These are phyloP conservation scores for Wickerhamomyces strasburgensis DNA, from an alignment of 805 yeast species.

Conservation along the genomic window DNA sequence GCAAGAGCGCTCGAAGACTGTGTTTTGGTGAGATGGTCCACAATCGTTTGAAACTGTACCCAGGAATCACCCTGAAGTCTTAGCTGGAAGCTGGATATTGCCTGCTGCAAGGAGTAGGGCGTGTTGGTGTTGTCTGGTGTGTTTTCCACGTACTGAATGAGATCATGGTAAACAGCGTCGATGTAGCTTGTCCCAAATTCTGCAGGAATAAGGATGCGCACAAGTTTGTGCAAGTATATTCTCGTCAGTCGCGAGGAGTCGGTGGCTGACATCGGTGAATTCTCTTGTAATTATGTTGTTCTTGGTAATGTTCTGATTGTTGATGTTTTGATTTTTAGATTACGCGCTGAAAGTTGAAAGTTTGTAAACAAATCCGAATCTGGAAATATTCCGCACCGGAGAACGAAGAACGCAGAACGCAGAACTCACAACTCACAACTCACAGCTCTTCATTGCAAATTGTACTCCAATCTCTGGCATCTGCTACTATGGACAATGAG, in stretches of 20 bases:
- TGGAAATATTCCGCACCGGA: too few relatives aligned
- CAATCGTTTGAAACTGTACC: slow-evolving; percentile 6
- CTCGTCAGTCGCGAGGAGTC: slow-evolving; percentile 1
- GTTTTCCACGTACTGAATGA: slow-evolving; percentile 18
- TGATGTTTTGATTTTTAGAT: too few relatives aligned
- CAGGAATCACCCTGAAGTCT: background rate
- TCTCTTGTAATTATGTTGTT: too few relatives aligned
- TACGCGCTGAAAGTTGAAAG: too few relatives aligned
- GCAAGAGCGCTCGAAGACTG: slow-evolving; percentile 8
- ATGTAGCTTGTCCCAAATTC: slow-evolving; percentile 8
- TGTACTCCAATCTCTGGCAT: too few relatives aligned
- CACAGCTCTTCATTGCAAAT: too few relatives aligned
- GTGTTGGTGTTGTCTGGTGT: background rate
- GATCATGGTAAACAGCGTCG: slow-evolving; percentile 16
- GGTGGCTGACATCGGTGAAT: background rate
- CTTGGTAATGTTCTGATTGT: too few relatives aligned
- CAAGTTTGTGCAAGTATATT: slow-evolving; percentile 18
- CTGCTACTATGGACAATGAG: too few relatives aligned
- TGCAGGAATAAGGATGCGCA: slow-evolving; percentile 13
- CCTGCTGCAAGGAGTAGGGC: background rate
- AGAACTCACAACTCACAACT: too few relatives aligned
- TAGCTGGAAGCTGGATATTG: background rate
- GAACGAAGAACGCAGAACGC: too few relatives aligned
- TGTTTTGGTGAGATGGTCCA: slow-evolving; percentile 7
- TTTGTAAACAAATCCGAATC: too few relatives aligned